Base-by-base conservation (phyloP, 495 filamentous ascomycete genomes). In the Haplographium delicatum region DNA sequence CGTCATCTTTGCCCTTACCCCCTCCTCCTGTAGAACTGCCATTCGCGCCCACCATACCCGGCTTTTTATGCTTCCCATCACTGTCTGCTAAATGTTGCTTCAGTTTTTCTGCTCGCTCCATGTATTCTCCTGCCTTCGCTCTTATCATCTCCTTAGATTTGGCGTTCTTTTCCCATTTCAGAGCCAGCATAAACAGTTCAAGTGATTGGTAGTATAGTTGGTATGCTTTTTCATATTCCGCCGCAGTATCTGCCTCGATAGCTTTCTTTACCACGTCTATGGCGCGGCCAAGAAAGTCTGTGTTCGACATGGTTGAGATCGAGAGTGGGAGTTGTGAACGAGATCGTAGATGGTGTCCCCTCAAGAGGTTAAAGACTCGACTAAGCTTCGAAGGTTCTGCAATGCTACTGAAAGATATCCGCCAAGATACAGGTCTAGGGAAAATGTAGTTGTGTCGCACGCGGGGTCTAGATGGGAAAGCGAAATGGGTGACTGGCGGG, bases 161-260 rank as follows among this genome's bases (percentile, higher is more conserved):
- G 30, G 81, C 79, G 69, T 96, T 97, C 77, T 97, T 99, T 73
- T 96, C 91, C 89, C 90, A 97, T 73, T 97, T 97, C 24, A 96
- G 72, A 8, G 91, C 91, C 37, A 96, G 81, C 87, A 96, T 91
- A 71, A 96, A 96, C 44, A 94, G 76, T 71, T 96, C 89, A 54
- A 97, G 84, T 52, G 91, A 80, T 62, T 86, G 81, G 73, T 95
- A 95, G 79, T 99, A 99, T 43, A 81, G 71, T 62, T 95, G 86
- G 71, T 95, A 96, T 43, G 93, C 93, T 65, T 93, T 88, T 56
- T 96, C 89, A 68, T 97, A 99, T 58, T 97, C 86, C 55, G 85
- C 86, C n/a, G 85, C 83, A 51, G 89, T 95, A 76, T 99, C 93
- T 61, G 83, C 78, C 68, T 96, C 91, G 74, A 99, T 96, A 59